Evolutionary conservation across 2,329 filamentous ascomycete genomes (phyloP).

Genomic region (Aspergillus brasiliensis): DNA sequence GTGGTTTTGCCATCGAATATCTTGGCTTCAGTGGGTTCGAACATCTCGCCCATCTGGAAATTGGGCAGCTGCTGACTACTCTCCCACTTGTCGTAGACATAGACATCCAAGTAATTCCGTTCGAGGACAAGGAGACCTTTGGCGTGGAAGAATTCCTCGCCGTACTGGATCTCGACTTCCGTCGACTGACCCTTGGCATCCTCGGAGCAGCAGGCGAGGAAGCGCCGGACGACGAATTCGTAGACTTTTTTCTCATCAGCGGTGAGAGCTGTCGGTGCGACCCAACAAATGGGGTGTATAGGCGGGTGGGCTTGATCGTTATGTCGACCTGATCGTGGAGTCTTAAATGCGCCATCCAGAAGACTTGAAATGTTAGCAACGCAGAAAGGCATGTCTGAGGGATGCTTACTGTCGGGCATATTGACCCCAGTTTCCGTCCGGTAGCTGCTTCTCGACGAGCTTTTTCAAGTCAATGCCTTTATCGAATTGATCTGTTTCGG

Average conservation of each 20-base stretch:
- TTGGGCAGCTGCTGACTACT: conserved; percentile 79
- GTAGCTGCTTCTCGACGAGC: conserved; percentile 80
- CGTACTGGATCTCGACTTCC: conserved; percentile 81
- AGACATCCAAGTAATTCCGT: conserved; percentile 92
- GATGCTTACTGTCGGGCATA: conserved; percentile 67
- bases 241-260: conserved; percentile 76
- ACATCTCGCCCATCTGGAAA: conserved; percentile 76
- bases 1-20: conserved; percentile 90
- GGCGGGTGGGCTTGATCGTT: conserved; percentile 98
- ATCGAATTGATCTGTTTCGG: conserved; percentile 95
- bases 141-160: conserved; percentile 77
- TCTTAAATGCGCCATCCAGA: conserved; percentile 73
- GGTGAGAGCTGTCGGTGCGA: conserved; percentile 61
- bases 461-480: conserved; percentile 79
- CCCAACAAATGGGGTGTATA: conserved; percentile 93
- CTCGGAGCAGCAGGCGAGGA: conserved; percentile 92
- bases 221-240: conserved; percentile 88
- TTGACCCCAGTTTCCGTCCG: conserved; percentile 73
- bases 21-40: conserved; percentile 84
- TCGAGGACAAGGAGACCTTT: conserved; percentile 83
- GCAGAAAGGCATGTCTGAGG: background rate
- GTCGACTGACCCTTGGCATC: conserved; percentile 87
- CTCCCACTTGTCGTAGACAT: conserved; percentile 95
- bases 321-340: conserved; percentile 78
- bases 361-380: conserved; percentile 49